Conservation (phyloP, 2,329 filamentous ascomycete genomes). For the Zymoseptoria pseudotritici region DNA sequence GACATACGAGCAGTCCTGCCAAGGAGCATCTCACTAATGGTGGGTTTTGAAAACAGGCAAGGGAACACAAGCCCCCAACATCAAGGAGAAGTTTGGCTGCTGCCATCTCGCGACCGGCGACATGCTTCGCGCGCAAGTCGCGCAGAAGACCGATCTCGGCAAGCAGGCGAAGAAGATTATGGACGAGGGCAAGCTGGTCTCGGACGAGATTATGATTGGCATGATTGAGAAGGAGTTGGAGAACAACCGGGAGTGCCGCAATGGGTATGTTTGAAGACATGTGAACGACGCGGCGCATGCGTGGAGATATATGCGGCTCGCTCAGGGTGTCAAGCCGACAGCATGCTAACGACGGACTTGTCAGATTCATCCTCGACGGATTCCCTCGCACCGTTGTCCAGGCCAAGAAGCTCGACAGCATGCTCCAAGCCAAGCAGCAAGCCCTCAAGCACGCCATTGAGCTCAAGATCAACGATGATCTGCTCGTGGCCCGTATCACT, state of each 20-base stretch:
- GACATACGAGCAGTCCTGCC: not conserved
- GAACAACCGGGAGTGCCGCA: slow-evolving; percentile 89
- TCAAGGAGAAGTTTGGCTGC: slow-evolving; percentile 96
- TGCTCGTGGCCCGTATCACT: slow-evolving; percentile 92
- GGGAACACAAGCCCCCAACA: slow-evolving; percentile 94
- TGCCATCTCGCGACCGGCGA: slow-evolving; percentile 98
- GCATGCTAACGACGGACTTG: slow-evolving; percentile 7
- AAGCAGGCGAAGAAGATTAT: slow-evolving; percentile 99
- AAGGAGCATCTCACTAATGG: slow-evolving; percentile 7
- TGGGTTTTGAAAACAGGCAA: slow-evolving; percentile 58
- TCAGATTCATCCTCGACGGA: slow-evolving; percentile 94
- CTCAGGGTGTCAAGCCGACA: slow-evolving; percentile 3
- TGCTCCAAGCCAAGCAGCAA: slow-evolving; percentile 72
- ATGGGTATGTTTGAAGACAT: slow-evolving; percentile 59
- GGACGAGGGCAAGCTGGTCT: slow-evolving; percentile 95
- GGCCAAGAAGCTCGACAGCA: slow-evolving; percentile 86
- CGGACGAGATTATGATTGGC: slow-evolving; percentile 97
- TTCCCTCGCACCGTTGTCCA: slow-evolving; percentile 96
- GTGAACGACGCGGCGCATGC: not conserved
- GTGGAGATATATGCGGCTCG: not conserved
- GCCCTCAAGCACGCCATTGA: slow-evolving; percentile 91
- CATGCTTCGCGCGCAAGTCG: slow-evolving; percentile 97
- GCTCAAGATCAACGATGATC: slow-evolving; percentile 89
- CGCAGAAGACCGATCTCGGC: slow-evolving; percentile 91
- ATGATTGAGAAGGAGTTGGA: slow-evolving; percentile 99